Evolutionary conservation across 371 early-diverging fungal genomes (phyloP), one percentile per base, ranked within the genome.

Genomic region (Syncephalastrum sp.): DNA sequence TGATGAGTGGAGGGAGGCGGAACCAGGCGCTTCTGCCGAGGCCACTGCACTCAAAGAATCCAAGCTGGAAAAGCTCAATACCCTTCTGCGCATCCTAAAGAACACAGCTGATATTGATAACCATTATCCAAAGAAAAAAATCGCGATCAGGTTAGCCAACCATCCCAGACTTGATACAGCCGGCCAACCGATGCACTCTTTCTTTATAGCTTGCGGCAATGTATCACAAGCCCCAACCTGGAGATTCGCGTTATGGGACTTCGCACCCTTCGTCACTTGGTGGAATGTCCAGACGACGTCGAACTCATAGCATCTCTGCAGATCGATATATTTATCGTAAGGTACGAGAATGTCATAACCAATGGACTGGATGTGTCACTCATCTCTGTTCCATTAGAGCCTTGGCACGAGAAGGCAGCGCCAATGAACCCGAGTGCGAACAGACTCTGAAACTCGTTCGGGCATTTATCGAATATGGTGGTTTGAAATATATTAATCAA

Each of bases 371-470:
- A 21, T 21, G 21, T 21, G 15, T 14, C 10, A 6, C 7, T 56
- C n/a, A 47, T 15, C 16, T 38, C 3, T 29, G 6, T 14, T 38
- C 23, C 14, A 23, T 25, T 54, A 89, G 87, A 60, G 75, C 89
- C 1, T 56, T 91, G 27, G 73, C 81, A 8, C 77, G 86, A 4
- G 90, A 89, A 61, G 67, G 73, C 24, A 77, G 82, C 49, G 63
- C 54, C n/a, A 75, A 76, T 60, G 90, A 90, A 43, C 73, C 83
- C 14, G 93, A 93, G 56, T 75, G 91, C 45, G 90, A 88, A 54
- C 91, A 93, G 51, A 85, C 88, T 0, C 45, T 93, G 4, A 87
- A 88, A 52, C 79, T 91, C 0, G 73, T 91, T 0, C 73, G 91
- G 16, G 70, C 82, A 1, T 85, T 88, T 54, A 72, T 93, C 23